phyloP scores from a whole-genome alignment of 78 protist genomes.

The Dictyostelium firmibasis region DNA sequence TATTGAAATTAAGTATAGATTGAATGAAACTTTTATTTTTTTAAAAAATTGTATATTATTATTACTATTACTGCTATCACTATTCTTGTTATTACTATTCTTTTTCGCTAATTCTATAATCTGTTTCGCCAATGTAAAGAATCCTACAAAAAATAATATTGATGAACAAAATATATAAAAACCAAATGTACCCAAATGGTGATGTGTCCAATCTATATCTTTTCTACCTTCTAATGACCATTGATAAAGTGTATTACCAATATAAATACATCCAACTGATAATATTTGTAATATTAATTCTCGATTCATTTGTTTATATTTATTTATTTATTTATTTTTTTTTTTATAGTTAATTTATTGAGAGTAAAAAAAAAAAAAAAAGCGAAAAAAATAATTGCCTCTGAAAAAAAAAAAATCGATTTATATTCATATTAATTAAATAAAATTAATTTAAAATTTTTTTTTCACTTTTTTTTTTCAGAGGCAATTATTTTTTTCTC shows the following conservation, averaged over 20 bases:
- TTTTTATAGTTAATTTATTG: too few relatives aligned
- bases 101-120: not conserved
- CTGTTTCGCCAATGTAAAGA: conserved; percentile 1
- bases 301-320: not conserved
- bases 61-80: not conserved
- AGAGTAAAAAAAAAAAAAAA: too few relatives aligned
- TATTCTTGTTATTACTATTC: not conserved
- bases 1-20: not conserved
- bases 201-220: conserved; percentile 74
- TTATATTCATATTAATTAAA: too few relatives aligned
- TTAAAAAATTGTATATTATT: not conserved
- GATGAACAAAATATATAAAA: conserved; percentile 20
- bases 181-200: conserved; percentile 62
- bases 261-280: not conserved
- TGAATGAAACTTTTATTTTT: not conserved
- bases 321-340: too few relatives aligned
- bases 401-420: too few relatives aligned
- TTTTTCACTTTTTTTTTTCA: too few relatives aligned
- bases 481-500: too few relatives aligned
- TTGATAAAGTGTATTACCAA: conserved; percentile 35
- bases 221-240: conserved; percentile 65
- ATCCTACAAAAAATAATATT: conserved; percentile 21
- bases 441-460: too few relatives aligned
- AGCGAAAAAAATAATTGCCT: too few relatives aligned
- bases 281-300: not conserved